Conservation (phyloP, 495 filamentous ascomycete genomes). For the Podospora pseudopauciseta region DNA sequence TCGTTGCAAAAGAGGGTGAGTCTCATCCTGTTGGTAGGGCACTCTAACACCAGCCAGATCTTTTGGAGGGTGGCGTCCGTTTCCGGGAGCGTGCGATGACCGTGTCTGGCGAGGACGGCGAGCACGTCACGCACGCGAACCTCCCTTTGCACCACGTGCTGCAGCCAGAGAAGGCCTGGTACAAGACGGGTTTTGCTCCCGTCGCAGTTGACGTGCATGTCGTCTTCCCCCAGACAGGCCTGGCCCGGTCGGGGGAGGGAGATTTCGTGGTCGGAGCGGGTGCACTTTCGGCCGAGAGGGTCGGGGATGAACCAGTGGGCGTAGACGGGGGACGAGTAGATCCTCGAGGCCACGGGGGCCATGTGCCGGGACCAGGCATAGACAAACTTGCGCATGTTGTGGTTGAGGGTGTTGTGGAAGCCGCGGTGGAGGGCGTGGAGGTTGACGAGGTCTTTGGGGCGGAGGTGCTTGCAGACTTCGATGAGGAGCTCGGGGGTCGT, state of each 20-base stretch:
- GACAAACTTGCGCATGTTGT: slow-evolving; percentile 40
- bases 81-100: slow-evolving; percentile 48
- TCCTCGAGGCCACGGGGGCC: slow-evolving; percentile 42
- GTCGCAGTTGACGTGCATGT: slow-evolving; percentile 3
- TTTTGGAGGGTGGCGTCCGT: slow-evolving; percentile 50
- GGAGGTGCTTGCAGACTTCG: slow-evolving; percentile 49
- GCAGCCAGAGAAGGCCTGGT: slow-evolving; percentile 32
- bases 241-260: slow-evolving; percentile 14
- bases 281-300: slow-evolving; percentile 34
- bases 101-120: slow-evolving; percentile 44
- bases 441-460: slow-evolving; percentile 46
- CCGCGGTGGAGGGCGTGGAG: slow-evolving; percentile 56
- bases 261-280: slow-evolving; percentile 19
- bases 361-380: slow-evolving; percentile 26
- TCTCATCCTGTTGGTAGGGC: slow-evolving; percentile 48
- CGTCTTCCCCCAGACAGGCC: neutral
- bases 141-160: slow-evolving; percentile 30
- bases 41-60: slow-evolving; percentile 65
- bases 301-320: slow-evolving; percentile 42
- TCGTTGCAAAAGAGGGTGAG: slow-evolving; percentile 46
- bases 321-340: slow-evolving; percentile 55
- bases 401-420: slow-evolving; percentile 53
- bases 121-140: slow-evolving; percentile 50
- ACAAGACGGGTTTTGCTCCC: slow-evolving; percentile 21
- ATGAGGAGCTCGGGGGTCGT: slow-evolving; percentile 47